Percentiles rank a stretch among this genome's conserved stretches.
phyloP scores from a whole-genome alignment of 495 filamentous ascomycete genomes.

The Antarctomyces pellizariae region DNA sequence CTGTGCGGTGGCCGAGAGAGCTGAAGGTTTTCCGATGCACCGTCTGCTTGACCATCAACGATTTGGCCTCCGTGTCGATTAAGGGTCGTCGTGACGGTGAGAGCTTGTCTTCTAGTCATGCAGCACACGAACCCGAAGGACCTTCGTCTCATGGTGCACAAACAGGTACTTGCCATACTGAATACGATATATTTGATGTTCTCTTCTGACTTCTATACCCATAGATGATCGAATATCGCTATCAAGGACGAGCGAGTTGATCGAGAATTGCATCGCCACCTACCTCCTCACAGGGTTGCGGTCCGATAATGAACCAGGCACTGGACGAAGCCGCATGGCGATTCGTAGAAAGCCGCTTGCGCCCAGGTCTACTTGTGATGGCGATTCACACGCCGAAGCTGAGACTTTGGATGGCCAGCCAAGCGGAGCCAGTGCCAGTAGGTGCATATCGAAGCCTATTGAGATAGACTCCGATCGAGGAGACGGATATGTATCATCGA shows the following conservation, averaged over 20 bases:
- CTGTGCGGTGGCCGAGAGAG: conserved; percentile 61
- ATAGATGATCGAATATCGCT: conserved; percentile 17
- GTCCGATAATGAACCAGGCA: conserved; percentile 4
- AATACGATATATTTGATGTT: not conserved
- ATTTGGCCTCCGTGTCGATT: conserved; percentile 29
- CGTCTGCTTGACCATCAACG: conserved; percentile 70
- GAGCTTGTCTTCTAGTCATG: conserved; percentile 4
- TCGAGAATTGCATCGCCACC: conserved; percentile 26
- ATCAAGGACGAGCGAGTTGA: conserved; percentile 24
- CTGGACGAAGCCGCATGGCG: too few relatives aligned
- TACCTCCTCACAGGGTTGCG: conserved; percentile 20
- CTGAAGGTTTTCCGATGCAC: conserved; percentile 62
- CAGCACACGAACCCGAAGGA: conserved; percentile 1
- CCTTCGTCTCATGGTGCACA: conserved; percentile 1
- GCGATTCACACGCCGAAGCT: conserved; percentile 3
- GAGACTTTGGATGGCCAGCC: not conserved
- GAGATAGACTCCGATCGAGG: too few relatives aligned
- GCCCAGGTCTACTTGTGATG: too few relatives aligned
- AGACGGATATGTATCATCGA: too few relatives aligned
- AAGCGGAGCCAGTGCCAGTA: conserved; percentile 1
- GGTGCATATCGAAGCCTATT: too few relatives aligned
- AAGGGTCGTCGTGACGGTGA: conserved; percentile 8
- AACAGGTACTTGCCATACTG: conserved; percentile 4
- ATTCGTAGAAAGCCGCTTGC: too few relatives aligned
- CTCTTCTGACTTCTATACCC: not conserved